Base-by-base conservation (phyloP, 768 basidiomycete genomes). In the Cubamyces lactineus region DNA sequence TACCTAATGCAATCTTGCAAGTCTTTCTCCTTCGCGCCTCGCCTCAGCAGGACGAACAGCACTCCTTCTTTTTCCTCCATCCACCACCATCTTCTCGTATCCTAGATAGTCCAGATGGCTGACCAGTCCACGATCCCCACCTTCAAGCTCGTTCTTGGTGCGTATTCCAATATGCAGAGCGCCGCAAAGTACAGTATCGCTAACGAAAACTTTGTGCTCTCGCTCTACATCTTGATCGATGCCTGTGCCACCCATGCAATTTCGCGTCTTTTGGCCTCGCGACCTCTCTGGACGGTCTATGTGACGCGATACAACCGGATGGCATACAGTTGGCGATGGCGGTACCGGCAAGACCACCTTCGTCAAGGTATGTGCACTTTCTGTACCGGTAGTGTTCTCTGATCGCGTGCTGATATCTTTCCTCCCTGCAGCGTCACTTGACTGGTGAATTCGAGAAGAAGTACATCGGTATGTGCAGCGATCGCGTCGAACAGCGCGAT, bases 371-470 rank as follows among this genome's bases (percentile, higher is more conserved):
- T 67, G 73, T 59, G 65, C 61, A 57, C 21, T 15, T 49, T 59
- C 45, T 68, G 67, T 65, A 65, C 52, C 48, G 62, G 53, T 58
- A 57, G 30, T 46, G 54, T 51, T 67, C 66, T 69, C 64, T 69
- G 82, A 87, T 88, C 84, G 78, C 71, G 73, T 79, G 64, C 82
- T 86, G 85, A 89, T 88, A 78, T 70, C 64, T 24, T 54, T 9
- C 41, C 34, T 53, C 59, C 66, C 72, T 69, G 46, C 72, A 94
- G 93, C 93, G 94, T 76, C 96, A 98, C 80, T 87, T 96, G 86
- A 97, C 95, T 67, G 96, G 96, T 75, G 96, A 98, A 86, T 98
- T 99, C 76, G 96, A 99, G 82, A 99, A 99, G 86, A 99, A 99
- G 78, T 98, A 97, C 79, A 96, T 96, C 64, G 96, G 94, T 96